Evolutionary conservation across 441 rosid genomes (phyloP).

Genomic region (Gossypium laxum): DNA sequence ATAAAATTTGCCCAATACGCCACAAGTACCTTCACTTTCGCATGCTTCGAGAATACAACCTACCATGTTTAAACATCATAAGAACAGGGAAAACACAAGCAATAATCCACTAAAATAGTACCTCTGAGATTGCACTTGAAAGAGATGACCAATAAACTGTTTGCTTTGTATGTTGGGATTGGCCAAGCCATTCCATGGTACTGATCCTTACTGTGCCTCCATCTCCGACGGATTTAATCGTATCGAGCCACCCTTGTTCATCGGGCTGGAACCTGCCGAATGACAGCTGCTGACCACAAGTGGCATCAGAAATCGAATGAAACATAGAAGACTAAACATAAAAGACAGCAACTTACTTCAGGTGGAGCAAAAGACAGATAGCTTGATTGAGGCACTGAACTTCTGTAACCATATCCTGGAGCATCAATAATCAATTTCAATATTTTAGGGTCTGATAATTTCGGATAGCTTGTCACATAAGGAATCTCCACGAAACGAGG

Average conservation of each 20-base stretch:
- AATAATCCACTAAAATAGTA: constrained; percentile 14
- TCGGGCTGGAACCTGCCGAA: constrained; percentile 62
- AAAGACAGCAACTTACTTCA: constrained; percentile 37
- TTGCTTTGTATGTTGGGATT: constrained; percentile 47
- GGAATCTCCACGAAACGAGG: constrained; percentile 45
- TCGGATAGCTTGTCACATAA: constrained; percentile 56
- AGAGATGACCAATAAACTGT: constrained; percentile 69
- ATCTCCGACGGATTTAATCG: constrained; percentile 55
- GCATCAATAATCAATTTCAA: constrained; percentile 32
- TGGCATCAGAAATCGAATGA: constrained; percentile 15
- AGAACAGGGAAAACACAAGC: not conserved
- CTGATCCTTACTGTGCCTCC: constrained; percentile 61
- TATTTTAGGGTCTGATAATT: constrained; percentile 48
- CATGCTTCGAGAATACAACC: constrained; percentile 83
- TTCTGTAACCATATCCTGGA: constrained; percentile 31
- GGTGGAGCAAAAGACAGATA: constrained; percentile 86
- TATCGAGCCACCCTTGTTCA: constrained; percentile 79
- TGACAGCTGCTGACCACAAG: constrained; percentile 40
- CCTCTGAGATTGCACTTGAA: constrained; percentile 73
- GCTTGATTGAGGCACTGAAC: constrained; percentile 29
- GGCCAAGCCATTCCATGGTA: constrained; percentile 94
- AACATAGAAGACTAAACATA: not conserved
- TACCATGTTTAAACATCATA: constrained; percentile 6
- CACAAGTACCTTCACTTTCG: constrained; percentile 67
- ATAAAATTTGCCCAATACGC: constrained; percentile 82